phyloP scores from a whole-genome alignment of 2,329 filamentous ascomycete species.

The Penicillium sclerotiorum region DNA sequence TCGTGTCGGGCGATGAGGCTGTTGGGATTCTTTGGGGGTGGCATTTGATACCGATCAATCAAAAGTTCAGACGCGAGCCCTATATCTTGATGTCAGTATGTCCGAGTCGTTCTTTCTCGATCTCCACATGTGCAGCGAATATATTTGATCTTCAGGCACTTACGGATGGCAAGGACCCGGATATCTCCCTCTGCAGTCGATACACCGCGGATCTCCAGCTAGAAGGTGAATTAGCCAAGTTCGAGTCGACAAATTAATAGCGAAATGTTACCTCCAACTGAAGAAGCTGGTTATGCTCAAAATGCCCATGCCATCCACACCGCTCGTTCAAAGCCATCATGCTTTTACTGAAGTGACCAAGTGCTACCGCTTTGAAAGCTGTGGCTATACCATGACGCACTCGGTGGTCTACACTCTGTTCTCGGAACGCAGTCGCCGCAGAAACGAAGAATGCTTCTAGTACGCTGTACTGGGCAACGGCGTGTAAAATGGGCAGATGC shows the following conservation, averaged over 20 bases:
- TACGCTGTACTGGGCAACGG: slow-evolving; percentile 21
- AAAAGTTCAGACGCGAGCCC: slow-evolving; percentile 31
- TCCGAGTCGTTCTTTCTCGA: too few species aligned
- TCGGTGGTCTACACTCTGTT: not conserved
- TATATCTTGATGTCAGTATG: slow-evolving; percentile 2
- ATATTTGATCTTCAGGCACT: not conserved
- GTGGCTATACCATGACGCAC: slow-evolving; percentile 10
- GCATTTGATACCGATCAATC: slow-evolving; percentile 26
- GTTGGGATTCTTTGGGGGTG: slow-evolving; percentile 11
- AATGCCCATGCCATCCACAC: slow-evolving; percentile 18
- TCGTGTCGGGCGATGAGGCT: slow-evolving; percentile 25
- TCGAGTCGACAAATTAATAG: too few species aligned
- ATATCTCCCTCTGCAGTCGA: slow-evolving; percentile 23
- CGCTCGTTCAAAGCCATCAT: slow-evolving; percentile 8
- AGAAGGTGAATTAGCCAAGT: too few species aligned
- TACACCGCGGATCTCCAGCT: slow-evolving; percentile 8
- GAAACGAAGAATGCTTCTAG: slow-evolving; percentile 12
- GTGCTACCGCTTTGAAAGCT: slow-evolving; percentile 16
- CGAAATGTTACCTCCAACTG: too few species aligned
- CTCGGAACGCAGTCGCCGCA: slow-evolving; percentile 2
- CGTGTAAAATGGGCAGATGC: slow-evolving; percentile 28
- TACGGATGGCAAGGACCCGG: slow-evolving; percentile 23
- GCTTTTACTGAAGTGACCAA: not conserved
- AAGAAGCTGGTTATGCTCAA: slow-evolving; percentile 16
- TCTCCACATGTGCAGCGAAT: too few species aligned